Base-by-base conservation (phyloP, 495 filamentous ascomycete genomes). In the Aspergillus nidulans region DNA sequence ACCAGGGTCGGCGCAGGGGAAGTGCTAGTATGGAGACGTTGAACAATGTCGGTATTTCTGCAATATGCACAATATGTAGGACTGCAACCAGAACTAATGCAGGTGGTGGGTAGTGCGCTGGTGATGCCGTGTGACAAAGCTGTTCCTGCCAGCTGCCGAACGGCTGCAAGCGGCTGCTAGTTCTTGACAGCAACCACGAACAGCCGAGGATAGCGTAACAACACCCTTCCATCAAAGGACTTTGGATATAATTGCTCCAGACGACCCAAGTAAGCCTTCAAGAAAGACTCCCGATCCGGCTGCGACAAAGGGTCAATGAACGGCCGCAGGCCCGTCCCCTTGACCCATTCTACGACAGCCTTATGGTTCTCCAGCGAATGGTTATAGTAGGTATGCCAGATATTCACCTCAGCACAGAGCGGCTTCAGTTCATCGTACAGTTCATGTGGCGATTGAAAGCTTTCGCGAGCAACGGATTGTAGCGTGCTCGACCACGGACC, bases 321-420 rank as follows among this genome's bases (percentile, higher is more conserved):
- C 3, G 80, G 80, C 57, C 68, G 60, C 55, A 84, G 58, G 9
- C 79, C 81, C 4, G 77, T 81, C 6, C 77, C 76, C 61, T 76
- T 76, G 1, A 82, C 78, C 81, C 81, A 84, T 60, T 81, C 78
- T 18, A 83, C 73, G 43, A 84, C 73, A 20, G 67, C 76, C 36
- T 61, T 54, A 36, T 76, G 77, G 10, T 60, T 68, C 6, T 64
- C 69, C 26, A 84, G 64, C 6, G 75, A 61, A 56, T 84, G 80
- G 23, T 75, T 69, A 53, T 84, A 84, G 28, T 67, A 58, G 20
- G 76, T 81, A 48, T 74, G 70, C 72, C 77, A 82, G n/a, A 81
- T 56, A 53, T 77, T 62, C 1, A 84, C 68, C 20, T 44, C 54
- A 0, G 58, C 53, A 43, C 65, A 77, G 4, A 75, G 28, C n/a